Evolutionary conservation across 2,329 filamentous ascomycete genomes (phyloP).

Genomic region (Aspergillus sp.): DNA sequence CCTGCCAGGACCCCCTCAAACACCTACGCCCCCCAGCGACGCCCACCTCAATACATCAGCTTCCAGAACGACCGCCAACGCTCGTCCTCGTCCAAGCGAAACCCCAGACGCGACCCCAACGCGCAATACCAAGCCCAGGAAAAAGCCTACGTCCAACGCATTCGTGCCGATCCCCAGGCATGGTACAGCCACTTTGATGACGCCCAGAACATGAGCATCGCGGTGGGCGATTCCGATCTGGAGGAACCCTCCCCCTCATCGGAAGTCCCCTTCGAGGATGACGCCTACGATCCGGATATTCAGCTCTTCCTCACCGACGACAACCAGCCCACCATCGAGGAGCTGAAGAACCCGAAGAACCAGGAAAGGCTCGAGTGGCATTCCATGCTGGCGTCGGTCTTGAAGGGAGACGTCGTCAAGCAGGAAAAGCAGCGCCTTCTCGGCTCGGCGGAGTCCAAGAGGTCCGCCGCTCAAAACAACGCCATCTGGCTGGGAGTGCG

Average conservation of each 20-base stretch:
- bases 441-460: conserved; percentile 72
- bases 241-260: conserved; percentile 89
- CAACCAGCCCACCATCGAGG: conserved; percentile 82
- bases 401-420: conserved; percentile 94
- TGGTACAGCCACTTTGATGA: conserved; percentile 65
- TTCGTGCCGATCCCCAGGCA: conserved; percentile 76
- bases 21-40: conserved; percentile 69
- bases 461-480: conserved; percentile 64
- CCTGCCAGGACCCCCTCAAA: conserved; percentile 73
- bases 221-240: conserved; percentile 75
- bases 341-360: conserved; percentile 82
- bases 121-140: conserved; percentile 81
- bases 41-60: conserved; percentile 51
- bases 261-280: conserved; percentile 76
- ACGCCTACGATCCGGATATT: conserved; percentile 86
- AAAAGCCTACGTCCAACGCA: conserved; percentile 88
- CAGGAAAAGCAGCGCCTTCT: conserved; percentile 97
- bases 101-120: conserved; percentile 62
- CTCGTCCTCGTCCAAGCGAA: conserved; percentile 56
- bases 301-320: conserved; percentile 91
- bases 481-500: conserved; percentile 86
- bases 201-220: conserved; percentile 66
- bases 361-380: conserved; percentile 95
- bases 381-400: conserved; percentile 91
- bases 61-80: conserved; percentile 52